A percentile compares a stretch with the other conserved stretches of the same genome.
Conservation (phyloP, 108 stramenopile species). For the Mediolabrus comicus region DNA sequence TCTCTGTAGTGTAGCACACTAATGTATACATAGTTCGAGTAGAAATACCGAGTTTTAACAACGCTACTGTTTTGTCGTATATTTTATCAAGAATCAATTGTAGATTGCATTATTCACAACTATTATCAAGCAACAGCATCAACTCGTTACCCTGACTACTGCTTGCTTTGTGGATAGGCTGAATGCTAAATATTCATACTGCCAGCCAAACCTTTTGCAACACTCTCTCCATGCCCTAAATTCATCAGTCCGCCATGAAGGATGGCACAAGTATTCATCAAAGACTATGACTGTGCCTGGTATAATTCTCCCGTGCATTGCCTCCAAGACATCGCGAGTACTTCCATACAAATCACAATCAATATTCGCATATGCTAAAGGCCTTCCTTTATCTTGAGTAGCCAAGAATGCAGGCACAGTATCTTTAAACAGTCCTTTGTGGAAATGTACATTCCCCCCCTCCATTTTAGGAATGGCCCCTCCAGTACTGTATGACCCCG, state of each 20-base stretch:
- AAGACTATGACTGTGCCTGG: conserved; percentile 81
- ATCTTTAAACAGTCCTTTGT: conserved; percentile 84
- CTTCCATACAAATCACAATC: conserved; percentile 85
- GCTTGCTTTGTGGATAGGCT: conserved; percentile 80
- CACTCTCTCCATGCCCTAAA: conserved; percentile 85
- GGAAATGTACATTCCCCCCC: conserved; percentile 61
- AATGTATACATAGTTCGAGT: too few relatives aligned
- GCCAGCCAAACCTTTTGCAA: conserved; percentile 88
- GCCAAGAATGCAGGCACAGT: conserved; percentile 68
- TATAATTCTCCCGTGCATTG: conserved; percentile 72
- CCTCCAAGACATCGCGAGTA: conserved; percentile 78
- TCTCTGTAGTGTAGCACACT: too few relatives aligned
- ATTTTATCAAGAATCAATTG: too few relatives aligned
- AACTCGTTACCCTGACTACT: conserved; percentile 70
- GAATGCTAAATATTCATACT: conserved; percentile 86
- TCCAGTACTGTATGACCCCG: conserved; percentile 78
- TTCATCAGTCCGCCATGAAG: conserved; percentile 85
- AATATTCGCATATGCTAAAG: conserved; percentile 84
- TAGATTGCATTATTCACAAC: too few relatives aligned
- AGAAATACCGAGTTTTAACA: too few relatives aligned
- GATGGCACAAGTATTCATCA: conserved; percentile 84
- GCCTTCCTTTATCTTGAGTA: conserved; percentile 48
- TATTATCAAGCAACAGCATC: not conserved
- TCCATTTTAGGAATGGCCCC: conserved; percentile 67
- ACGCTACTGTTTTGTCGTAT: too few relatives aligned